A percentile compares a stretch with the other conserved stretches of the same genome.
phyloP scores from a whole-genome alignment of 768 basidiomycete species.

The Tylopilus cervinicoccineus region DNA sequence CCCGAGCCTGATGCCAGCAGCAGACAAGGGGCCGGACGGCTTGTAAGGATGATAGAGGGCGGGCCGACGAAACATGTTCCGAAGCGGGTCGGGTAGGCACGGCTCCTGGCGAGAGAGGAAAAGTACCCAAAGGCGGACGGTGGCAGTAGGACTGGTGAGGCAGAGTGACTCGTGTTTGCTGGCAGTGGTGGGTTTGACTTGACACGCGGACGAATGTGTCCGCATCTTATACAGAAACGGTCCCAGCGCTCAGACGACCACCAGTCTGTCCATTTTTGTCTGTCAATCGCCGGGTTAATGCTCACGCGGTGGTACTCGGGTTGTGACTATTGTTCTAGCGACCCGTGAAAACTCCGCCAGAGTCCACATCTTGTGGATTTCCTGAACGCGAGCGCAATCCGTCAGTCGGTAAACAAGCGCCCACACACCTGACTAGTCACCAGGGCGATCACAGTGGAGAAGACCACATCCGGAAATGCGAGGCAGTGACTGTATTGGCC shows the following conservation, averaged over 20 bases:
- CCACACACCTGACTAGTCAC: slow-evolving; percentile 7
- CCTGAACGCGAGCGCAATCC: background rate
- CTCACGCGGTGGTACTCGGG: background rate
- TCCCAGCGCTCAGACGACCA: background rate
- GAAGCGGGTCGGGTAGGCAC: background rate
- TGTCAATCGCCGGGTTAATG: slow-evolving; percentile 3
- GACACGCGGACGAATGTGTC: background rate
- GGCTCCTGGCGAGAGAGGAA: background rate
- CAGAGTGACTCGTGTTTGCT: background rate
- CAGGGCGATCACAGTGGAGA: slow-evolving; percentile 1
- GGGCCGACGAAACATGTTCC: slow-evolving; percentile 20
- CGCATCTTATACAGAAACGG: slow-evolving; percentile 17
- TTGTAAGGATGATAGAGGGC: slow-evolving; percentile 14
- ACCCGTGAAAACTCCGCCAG: slow-evolving; percentile 1
- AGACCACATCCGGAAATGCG: background rate
- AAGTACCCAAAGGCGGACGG: background rate
- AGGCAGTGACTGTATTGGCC: background rate
- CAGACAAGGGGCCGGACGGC: slow-evolving; percentile 4
- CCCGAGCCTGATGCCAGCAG: slow-evolving; percentile 28
- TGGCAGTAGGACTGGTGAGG: background rate
- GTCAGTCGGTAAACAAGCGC: background rate
- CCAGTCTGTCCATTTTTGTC: slow-evolving; percentile 8
- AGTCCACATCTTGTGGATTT: slow-evolving; percentile 3
- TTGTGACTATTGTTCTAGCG: slow-evolving; percentile 15
- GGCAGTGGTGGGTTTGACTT: background rate